These are phyloP conservation scores for Vigna angularis DNA, from an alignment of 306 rosid species.

Conservation along the genomic window DNA sequence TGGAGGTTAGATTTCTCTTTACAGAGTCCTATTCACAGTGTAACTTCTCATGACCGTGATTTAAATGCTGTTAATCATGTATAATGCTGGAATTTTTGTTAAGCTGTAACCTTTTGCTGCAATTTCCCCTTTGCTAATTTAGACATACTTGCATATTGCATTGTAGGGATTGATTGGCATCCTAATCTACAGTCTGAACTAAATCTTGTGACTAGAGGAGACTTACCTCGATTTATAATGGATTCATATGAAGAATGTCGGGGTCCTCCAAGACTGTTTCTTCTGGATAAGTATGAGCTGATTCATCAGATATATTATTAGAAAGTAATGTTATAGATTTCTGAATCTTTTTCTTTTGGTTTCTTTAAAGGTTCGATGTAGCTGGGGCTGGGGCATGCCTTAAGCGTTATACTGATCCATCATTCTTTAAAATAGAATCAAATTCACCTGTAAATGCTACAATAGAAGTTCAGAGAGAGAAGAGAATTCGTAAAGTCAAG, in stretches of 20 bases:
- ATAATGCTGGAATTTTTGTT: constrained; percentile 30
- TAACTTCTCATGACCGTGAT: constrained; percentile 37
- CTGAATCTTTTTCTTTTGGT: constrained; percentile 29
- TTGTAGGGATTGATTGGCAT: constrained; percentile 93
- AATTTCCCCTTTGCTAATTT: constrained; percentile 32
- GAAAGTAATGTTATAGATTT: constrained; percentile 3
- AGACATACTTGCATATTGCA: constrained; percentile 36
- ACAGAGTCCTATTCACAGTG: constrained; percentile 35
- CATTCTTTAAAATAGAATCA: constrained; percentile 76
- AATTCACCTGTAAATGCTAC: constrained; percentile 50
- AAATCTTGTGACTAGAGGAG: constrained; percentile 73
- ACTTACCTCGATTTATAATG: constrained; percentile 96
- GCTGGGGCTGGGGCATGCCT: constrained; percentile 99
- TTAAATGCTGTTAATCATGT: constrained; percentile 31
- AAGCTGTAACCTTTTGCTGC: constrained; percentile 33
- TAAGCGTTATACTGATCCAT: constrained; percentile 95
- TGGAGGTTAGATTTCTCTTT: constrained; percentile 66
- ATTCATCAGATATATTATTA: constrained; percentile 16
- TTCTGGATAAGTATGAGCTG: constrained; percentile 86
- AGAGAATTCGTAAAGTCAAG: constrained; percentile 78
- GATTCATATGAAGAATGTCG: constrained; percentile 95
- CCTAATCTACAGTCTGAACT: constrained; percentile 78
- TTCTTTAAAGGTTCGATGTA: constrained; percentile 85
- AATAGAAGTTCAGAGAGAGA: constrained; percentile 69
- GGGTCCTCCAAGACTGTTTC: constrained; percentile 91